Evolutionary conservation across 2,329 filamentous ascomycete genomes (phyloP).

Genomic region (Botrytis cinerea): DNA sequence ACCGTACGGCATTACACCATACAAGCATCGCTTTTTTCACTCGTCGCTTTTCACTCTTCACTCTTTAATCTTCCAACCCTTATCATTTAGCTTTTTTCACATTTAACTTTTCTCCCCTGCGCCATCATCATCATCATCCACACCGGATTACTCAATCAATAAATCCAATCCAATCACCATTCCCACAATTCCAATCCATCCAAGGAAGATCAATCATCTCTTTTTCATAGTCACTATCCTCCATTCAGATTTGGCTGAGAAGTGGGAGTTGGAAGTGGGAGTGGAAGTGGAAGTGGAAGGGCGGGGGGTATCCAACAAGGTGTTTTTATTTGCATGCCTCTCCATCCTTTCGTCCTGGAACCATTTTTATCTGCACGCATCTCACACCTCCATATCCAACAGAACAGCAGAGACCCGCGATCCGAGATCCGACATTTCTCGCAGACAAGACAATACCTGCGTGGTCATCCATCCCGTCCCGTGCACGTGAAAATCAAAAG

Average conservation of each 20-base stretch:
- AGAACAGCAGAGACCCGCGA: neutral
- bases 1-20: neutral
- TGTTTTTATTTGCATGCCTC: neutral
- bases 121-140: neutral
- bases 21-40: no score
- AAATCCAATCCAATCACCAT: neutral
- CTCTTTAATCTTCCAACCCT: neutral
- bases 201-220: neutral
- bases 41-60: no score
- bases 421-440: neutral
- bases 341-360: neutral
- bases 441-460: neutral
- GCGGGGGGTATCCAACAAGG: conserved; percentile 14
- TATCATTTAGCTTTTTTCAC: neutral
- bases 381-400: neutral
- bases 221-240: no score
- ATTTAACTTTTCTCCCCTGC: neutral
- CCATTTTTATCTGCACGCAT: neutral
- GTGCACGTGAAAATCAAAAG: neutral
- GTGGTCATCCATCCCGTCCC: neutral
- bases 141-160: neutral
- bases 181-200: neutral
- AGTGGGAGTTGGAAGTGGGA: neutral
- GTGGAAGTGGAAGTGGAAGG: neutral
- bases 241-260: no score